Evolutionary conservation across 257 asterid species (phyloP), one percentile per base, ranked within the genome.

Genomic region (Coffea canephora): DNA sequence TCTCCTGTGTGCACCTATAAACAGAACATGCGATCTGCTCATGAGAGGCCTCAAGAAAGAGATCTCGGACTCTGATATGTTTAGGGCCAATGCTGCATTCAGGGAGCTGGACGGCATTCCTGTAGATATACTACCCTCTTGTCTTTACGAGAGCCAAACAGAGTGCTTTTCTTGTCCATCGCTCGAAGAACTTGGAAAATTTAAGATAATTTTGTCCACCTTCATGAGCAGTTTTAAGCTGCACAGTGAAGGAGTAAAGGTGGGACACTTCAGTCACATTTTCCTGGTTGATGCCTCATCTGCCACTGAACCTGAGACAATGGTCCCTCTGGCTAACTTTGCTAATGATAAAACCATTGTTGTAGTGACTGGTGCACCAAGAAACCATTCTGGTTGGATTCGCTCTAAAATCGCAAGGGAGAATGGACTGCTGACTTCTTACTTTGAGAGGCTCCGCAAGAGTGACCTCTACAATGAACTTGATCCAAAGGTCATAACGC

Each of bases 201-300:
- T 45, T 27, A 66, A 82, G 73, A 76, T 77, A 18, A 77, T 82
- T 27, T 59, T 73, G 8, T 48, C 79, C 41, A 82, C 82, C 71
- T 77, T 71, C 75, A 73, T 72, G 75, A 82, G 82, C 79, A 77
- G 82, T 41, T 77, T 43, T 61, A 57, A 79, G 39, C 79, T 82
- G 34, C 71, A 82, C 21, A 54, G 71, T 36, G 82, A 36, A 71
- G 84, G 84, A 41, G 43, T 83, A 69, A 25, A 8, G 54, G 76
- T 77, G 43, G 86, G 83, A 48, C 70, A 84, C 21, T 80, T 80
- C 55, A 80, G 84, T 48, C 87, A 84, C 43, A 77, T 84, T 31
- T 77, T 84, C 75, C 77, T 80, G 62, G 87, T 80, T 5, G 87
- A 84, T 61, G 78, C 87, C 64, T 84, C 87, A 27, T 84, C 82